A percentile compares a stretch with the other conserved stretches of the same genome.
Conservation (phyloP, 1,284 basidiomycete species). For the Tremellales sp. region DNA sequence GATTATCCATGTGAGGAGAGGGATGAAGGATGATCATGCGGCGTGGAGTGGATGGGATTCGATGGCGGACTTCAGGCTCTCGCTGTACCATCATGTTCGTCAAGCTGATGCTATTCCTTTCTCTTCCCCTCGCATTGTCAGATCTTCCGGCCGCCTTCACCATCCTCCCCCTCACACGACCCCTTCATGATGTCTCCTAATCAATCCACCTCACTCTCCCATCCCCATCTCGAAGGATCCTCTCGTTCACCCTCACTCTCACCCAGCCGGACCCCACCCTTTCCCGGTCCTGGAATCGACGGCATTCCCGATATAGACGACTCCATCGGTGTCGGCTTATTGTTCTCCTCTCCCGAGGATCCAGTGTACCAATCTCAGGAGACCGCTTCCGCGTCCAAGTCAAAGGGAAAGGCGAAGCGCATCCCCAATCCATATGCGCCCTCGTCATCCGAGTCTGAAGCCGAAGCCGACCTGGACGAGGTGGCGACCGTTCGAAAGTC, state of each 20-base stretch:
- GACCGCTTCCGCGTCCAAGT: not conserved
- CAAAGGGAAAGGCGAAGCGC: constrained; percentile 15
- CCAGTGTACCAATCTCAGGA: constrained; percentile 1
- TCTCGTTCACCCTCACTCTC: constrained; percentile 28
- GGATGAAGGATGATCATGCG: too few species aligned
- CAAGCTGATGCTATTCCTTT: not conserved
- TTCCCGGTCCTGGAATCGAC: constrained; percentile 39
- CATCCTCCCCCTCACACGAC: constrained; percentile 37
- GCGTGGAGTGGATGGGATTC: not conserved
- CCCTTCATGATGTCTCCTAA: constrained; percentile 36
- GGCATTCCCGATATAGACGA: constrained; percentile 39
- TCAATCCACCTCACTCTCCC: constrained; percentile 27
- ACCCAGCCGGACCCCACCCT: constrained; percentile 34
- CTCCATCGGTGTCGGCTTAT: constrained; percentile 27
- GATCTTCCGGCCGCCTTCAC: constrained; percentile 41
- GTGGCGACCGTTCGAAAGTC: constrained; percentile 33
- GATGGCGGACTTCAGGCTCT: not conserved
- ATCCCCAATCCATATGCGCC: constrained; percentile 42
- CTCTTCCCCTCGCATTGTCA: constrained; percentile 8
- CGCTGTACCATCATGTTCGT: not conserved
- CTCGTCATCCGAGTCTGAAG: constrained; percentile 33
- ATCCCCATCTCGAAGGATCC: constrained; percentile 30
- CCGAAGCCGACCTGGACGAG: constrained; percentile 28
- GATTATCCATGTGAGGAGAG: too few species aligned
- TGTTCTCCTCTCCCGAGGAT: constrained; percentile 27